These are phyloP conservation scores for Lentinus polychrous DNA, from an alignment of 1,284 basidiomycete species.

Conservation along the genomic window DNA sequence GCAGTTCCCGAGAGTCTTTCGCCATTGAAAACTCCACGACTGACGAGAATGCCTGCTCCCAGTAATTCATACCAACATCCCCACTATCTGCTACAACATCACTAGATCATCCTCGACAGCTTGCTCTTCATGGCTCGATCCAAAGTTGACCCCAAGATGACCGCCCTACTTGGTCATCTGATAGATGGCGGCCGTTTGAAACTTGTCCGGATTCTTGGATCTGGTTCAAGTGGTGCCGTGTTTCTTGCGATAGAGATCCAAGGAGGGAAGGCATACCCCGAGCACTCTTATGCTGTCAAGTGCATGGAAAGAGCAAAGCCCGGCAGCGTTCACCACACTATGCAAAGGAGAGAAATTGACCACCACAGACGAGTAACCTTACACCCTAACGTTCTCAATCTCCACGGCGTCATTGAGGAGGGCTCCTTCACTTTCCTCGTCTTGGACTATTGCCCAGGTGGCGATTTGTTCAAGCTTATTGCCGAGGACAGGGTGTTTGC, in stretches of 20 bases:
- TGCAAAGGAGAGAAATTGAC: conserved; percentile 41
- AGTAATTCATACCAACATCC: neutral
- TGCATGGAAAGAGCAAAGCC: conserved; percentile 18
- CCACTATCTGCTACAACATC: neutral
- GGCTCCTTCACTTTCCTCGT: conserved; percentile 54
- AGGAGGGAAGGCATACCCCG: conserved; percentile 12
- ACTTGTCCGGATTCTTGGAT: conserved; percentile 78
- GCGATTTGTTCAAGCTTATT: conserved; percentile 24
- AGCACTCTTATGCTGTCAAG: conserved; percentile 20
- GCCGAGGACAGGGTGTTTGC: conserved; percentile 13
- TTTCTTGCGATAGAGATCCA: conserved; percentile 12
- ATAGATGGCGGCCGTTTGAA: conserved; percentile 75
- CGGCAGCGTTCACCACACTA: conserved; percentile 28
- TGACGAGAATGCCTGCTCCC: too few species aligned
- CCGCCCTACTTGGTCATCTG: conserved; percentile 44
- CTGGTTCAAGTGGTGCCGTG: conserved; percentile 90
- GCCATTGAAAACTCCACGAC: too few species aligned
- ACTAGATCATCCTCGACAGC: neutral
- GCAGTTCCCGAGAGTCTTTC: too few species aligned
- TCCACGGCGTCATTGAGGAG: conserved; percentile 57
- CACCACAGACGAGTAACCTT: conserved; percentile 44
- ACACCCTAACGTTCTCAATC: conserved; percentile 46
- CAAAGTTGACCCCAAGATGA: conserved; percentile 10
- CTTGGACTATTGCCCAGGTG: conserved; percentile 51
- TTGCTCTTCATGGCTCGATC: conserved; percentile 8